Evolutionary conservation across 2,329 filamentous ascomycete species (phyloP), one percentile per base, ranked within the genome.

Genomic region (Mollisia scopiformis): DNA sequence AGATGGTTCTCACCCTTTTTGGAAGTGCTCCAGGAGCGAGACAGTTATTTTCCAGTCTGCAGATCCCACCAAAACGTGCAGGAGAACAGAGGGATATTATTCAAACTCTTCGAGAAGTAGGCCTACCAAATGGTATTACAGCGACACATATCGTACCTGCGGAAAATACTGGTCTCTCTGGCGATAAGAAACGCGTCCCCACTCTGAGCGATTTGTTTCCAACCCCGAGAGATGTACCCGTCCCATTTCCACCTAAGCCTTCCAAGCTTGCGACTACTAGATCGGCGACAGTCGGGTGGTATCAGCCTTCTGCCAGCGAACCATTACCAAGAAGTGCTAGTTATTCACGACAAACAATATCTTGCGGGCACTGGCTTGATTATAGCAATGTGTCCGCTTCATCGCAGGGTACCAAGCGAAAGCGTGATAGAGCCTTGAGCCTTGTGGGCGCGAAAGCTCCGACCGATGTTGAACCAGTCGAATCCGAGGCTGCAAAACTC

Each of bases 11-110:
- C 60, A 94, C 91, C 0, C 79, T 96, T 1, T 88, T 88, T 67
- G 92, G 91, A 57, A 90, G 88, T 67, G 90, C 90, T 41, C 87
- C 88, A 1, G 87, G 87, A 49, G 84, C 90, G 35, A 89, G 88
- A 68, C 90, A 94, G 62, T 80, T 97, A 3, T 97, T 95, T 74
- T 96, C 94, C 3, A 96, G 93, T 74, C 79, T 97, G 53, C 91
- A 90, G 66, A 81, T 84, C 57, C 77, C 79, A 13, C 63, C 71
- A 1, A 74, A 76, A 33, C 70, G 79, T 46, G 73, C 75, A 1
- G 70, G 69, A 33, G 66, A 68, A 50, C 57, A 58, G 10, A 65
- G 71, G 39, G 69, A 71, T 10, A 60, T 69, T 16, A 57, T 74
- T 61, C 76, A 75, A 51, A 78, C 82, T 11, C 76, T 92, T 10